Conservation (phyloP, 1,284 basidiomycete species). For the Porodaedalea pini region DNA sequence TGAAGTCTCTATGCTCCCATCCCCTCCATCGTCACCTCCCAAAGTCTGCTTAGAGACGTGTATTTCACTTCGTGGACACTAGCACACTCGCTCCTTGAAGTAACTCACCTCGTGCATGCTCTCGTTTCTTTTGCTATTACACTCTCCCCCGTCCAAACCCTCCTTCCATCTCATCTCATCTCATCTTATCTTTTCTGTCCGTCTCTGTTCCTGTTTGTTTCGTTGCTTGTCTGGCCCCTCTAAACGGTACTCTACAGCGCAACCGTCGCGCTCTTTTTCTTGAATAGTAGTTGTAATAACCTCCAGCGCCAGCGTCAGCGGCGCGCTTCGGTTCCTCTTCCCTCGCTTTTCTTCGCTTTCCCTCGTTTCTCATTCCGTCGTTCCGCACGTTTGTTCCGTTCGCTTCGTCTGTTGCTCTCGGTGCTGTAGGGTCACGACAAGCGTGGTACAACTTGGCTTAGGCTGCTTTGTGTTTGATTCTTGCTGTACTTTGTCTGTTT, state of each 20-base stretch:
- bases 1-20: not conserved
- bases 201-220: not conserved
- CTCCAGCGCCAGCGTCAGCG: too few relatives aligned
- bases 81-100: too few relatives aligned
- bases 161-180: not conserved
- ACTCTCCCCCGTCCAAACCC: not conserved
- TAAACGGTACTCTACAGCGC: not conserved
- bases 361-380: not conserved
- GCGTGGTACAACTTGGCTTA: not conserved
- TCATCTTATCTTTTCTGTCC: not conserved
- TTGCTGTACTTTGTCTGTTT: not conserved
- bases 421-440: not conserved
- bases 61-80: too few relatives aligned
- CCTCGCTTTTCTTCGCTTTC: too few relatives aligned
- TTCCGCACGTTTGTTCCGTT: not conserved
- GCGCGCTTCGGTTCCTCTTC: too few relatives aligned
- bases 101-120: too few relatives aligned
- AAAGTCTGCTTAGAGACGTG: not conserved
- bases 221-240: not conserved
- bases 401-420: not conserved
- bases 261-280: too few relatives aligned
- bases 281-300: too few relatives aligned
- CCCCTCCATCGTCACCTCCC: not conserved
- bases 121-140: conserved; percentile 1
- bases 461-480: not conserved